Base-by-base conservation (phyloP, 139 green algal genomes). In the Volvox reticuliferus region DNA sequence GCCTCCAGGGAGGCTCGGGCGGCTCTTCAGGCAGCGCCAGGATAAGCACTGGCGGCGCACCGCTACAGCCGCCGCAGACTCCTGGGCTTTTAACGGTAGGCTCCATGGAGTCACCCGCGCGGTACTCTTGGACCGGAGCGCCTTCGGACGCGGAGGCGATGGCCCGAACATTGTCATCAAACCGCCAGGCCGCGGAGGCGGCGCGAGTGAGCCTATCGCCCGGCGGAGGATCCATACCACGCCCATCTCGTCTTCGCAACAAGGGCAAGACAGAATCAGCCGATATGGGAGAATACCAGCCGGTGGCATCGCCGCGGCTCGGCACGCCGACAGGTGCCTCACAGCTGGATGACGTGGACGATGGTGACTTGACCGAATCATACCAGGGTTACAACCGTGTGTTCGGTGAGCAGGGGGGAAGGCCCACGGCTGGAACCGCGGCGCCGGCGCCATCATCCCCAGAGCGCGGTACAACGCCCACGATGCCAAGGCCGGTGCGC, bases 51-150 rank as follows among this genome's bases (percentile, higher is more conserved):
- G 82, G 24, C 44, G 85, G 85, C 85, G 18, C 50, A 20, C 30
- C 28, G 36, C 36, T 26, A 61, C 36, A 84, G 78, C 37, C 82
- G 61, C 5, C 32, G 62, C 82, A 22, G 21, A 14, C 82, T 1
- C 26, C 28, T 20, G 18, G 13, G 63, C 5, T 9, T 55, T 55
- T 9, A 55, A 32, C 32, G 21, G 20, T 65, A 12, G 62, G 32
- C 1, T 16, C 24, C 1, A 35, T 35, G 63, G 85, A 89, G 20
- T 9, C 55, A 22, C 50, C 75, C 1, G 35, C 50, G 30, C 73
- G 86, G 20, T 84, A 84, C 75, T 85, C 86, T 1, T 90, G 71
- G 86, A 85, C 73, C 1, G 86, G 86, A 19, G 55, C 86, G 1
- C 55, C 73, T 19, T n/a, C 28, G 2, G 85, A 89, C 28, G 36